Evolutionary conservation across 495 filamentous ascomycete species (phyloP).

Genomic region (Aspergillus sclerotioniger): DNA sequence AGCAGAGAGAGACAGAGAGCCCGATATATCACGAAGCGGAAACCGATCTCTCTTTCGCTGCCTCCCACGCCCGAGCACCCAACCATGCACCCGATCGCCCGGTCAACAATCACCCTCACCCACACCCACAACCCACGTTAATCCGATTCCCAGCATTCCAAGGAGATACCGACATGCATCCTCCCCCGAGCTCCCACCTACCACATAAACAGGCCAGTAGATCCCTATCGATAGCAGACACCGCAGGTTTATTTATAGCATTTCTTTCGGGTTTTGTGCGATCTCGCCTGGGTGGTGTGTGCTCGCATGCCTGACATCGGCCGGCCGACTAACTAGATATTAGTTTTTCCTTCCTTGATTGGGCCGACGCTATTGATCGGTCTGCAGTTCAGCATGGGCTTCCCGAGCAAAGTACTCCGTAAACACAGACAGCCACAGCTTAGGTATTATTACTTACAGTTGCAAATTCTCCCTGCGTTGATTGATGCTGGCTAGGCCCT

Average conservation of each 20-base stretch:
- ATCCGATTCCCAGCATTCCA: constrained; percentile 3
- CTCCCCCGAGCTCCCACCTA: background rate
- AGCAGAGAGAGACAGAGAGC: background rate
- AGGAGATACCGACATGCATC: background rate
- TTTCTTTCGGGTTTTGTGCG: background rate
- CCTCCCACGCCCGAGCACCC: background rate
- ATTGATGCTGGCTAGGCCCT: background rate
- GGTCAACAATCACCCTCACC: constrained; percentile 1
- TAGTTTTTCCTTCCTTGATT: background rate
- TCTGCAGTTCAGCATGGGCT: background rate
- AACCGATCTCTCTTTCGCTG: background rate
- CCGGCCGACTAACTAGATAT: background rate
- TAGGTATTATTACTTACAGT: background rate
- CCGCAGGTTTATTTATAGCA: background rate
- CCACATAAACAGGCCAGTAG: background rate
- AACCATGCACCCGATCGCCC: constrained; percentile 8
- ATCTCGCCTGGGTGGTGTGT: background rate
- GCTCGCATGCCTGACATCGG: constrained; percentile 4
- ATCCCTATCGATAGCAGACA: background rate
- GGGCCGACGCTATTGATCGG: background rate
- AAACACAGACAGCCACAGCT: background rate
- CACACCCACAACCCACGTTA: background rate
- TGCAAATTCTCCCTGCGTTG: background rate
- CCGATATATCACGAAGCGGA: background rate
- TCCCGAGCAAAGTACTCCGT: background rate